Conservation (phyloP, 805 yeast genomes). For the Monosporozyma servazzii region DNA sequence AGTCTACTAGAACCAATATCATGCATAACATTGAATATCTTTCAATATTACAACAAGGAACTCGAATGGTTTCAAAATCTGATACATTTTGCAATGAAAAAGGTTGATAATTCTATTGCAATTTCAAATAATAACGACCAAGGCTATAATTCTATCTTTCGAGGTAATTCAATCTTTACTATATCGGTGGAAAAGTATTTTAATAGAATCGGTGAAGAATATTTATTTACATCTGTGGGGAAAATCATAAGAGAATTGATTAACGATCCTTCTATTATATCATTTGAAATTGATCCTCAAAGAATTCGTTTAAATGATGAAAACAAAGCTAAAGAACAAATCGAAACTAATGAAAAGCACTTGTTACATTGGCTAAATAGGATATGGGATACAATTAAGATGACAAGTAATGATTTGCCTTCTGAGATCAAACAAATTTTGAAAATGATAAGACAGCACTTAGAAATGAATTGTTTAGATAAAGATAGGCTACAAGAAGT, state of each 20-base stretch:
- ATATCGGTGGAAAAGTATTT: constrained; percentile 73
- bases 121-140: constrained; percentile 19
- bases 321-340: constrained; percentile 35
- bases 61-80: constrained; percentile 65
- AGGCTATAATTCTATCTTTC: constrained; percentile 55
- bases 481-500: constrained; percentile 30
- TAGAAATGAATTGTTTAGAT: constrained; percentile 48
- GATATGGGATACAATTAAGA: constrained; percentile 58
- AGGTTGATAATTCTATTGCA: constrained; percentile 20
- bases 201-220: constrained; percentile 69
- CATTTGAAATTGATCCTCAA: constrained; percentile 80
- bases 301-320: constrained; percentile 33
- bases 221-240: constrained; percentile 64
- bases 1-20: neutral
- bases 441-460: constrained; percentile 49
- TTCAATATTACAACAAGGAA: constrained; percentile 60
- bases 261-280: constrained; percentile 32
- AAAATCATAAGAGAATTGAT: constrained; percentile 50
- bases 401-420: constrained; percentile 70
- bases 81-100: constrained; percentile 54
- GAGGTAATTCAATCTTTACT: constrained; percentile 80
- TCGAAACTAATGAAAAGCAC: constrained; percentile 41
- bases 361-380: constrained; percentile 43
- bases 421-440: constrained; percentile 53
- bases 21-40: constrained; percentile 17